These are phyloP conservation scores for Ogataea nitratoaversa DNA, from an alignment of 805 yeast genomes.

Conservation along the genomic window DNA sequence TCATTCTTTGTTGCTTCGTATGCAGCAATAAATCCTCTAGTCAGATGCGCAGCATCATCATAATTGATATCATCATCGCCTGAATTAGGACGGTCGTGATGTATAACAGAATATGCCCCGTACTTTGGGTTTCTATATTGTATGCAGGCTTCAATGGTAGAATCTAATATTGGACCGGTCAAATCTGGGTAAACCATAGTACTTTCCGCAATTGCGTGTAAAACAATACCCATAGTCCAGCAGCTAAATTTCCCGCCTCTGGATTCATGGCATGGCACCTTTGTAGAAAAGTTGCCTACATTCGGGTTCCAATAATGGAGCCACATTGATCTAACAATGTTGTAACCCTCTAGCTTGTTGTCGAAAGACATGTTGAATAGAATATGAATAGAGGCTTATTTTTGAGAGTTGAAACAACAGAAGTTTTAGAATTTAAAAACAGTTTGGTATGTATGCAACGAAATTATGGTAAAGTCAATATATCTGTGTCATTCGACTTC, in stretches of 20 bases:
- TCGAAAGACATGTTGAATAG: conserved; percentile 22
- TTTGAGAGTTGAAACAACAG: too few relatives aligned
- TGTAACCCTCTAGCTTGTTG: conserved; percentile 34
- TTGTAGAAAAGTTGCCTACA: conserved; percentile 36
- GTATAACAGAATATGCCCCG: conserved; percentile 62
- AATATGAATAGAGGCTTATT: too few relatives aligned
- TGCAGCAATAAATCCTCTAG: conserved; percentile 58
- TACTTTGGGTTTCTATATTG: conserved; percentile 46
- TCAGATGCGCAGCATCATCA: conserved; percentile 77
- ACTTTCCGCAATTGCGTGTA: conserved; percentile 64
- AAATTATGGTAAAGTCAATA: too few relatives aligned
- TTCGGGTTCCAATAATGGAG: conserved; percentile 35
- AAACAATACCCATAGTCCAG: conserved; percentile 66
- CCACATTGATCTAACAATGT: conserved; percentile 40
- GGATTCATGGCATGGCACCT: conserved; percentile 38
- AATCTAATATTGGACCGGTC: conserved; percentile 48
- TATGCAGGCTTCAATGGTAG: conserved; percentile 45
- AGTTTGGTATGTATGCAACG: too few relatives aligned
- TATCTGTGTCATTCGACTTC: too few relatives aligned
- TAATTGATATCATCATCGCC: conserved; percentile 63
- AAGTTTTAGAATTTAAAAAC: too few relatives aligned
- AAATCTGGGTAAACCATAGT: conserved; percentile 51
- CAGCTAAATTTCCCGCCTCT: conserved; percentile 53
- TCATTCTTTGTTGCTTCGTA: conserved; percentile 61
- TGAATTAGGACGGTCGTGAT: conserved; percentile 44